Evolutionary conservation across 768 basidiomycete genomes (phyloP), one percentile per base, ranked within the genome.

Genomic region (Dentipellis fragilis): DNA sequence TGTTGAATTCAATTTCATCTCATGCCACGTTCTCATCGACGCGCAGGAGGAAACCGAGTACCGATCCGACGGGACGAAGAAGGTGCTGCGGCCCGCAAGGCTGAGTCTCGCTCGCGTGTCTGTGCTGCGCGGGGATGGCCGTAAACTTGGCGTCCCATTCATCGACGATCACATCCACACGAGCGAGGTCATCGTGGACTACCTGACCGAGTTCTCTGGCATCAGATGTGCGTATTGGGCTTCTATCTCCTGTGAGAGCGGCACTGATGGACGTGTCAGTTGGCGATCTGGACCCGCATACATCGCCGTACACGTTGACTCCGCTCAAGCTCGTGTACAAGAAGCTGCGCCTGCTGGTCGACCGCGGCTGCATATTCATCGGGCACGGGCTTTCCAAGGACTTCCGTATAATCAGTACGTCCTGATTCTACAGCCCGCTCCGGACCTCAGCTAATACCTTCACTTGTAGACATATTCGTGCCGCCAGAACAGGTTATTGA

Each of bases 131-230:
- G 94, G 95, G 2, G 78, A 87, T 63, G 93, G 92, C 0, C 76
- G 76, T 0, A 83, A 83, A 58, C 82, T 87, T 64, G 90, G 90
- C 3, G 66, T 87, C 11, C 95, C 96, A 2, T 96, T 98, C 70
- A 96, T 99, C 62, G 96, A 98, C 62, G 96, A 99, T 64, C 89
- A 99, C 64, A 98, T 98, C 38, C 91, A 96, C 63, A 96, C 93
- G 2, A 95, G 91, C 62, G 95, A 97, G 65, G 78, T 81, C 6
- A 92, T 99, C 50, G 92, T 96, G 23, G 93, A 99, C 70, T 98
- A 97, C 67, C 70, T 99, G 62, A 99, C 96, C 0, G 94, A 97
- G 68, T 98, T 85, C 65, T 98, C 95, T 10, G 96, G 96, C 1
- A 95, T 98, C 51, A 84, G 85, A 73, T 89, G 95, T 94, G 64